A percentile compares a stretch with the other conserved stretches of the same genome.
phyloP scores from a whole-genome alignment of 2,329 filamentous ascomycete genomes.

The Alternaria infectoria region DNA sequence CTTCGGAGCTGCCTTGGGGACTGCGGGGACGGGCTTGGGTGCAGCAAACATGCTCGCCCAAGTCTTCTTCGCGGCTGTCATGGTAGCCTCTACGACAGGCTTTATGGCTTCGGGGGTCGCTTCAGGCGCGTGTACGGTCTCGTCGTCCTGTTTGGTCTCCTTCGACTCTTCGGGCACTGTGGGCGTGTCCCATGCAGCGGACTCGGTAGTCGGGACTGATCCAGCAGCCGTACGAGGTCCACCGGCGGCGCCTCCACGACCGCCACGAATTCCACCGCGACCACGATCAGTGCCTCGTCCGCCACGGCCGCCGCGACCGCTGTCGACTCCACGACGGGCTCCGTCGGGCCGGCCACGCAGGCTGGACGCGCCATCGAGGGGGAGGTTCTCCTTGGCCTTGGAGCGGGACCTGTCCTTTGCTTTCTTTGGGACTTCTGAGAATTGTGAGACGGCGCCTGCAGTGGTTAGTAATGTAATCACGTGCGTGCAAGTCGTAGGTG shows the following conservation, averaged over 20 bases:
- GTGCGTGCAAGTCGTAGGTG: neutral
- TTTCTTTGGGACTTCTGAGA: conserved; percentile 76
- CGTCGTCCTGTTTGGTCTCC: conserved; percentile 33
- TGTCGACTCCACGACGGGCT: conserved; percentile 40
- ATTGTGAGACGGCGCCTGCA: conserved; percentile 78
- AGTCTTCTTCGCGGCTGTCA: conserved; percentile 55
- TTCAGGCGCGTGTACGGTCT: conserved; percentile 20
- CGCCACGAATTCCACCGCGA: conserved; percentile 60
- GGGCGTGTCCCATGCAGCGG: conserved; percentile 65
- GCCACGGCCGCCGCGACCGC: conserved; percentile 52
- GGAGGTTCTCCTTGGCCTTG: conserved; percentile 70
- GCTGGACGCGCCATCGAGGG: conserved; percentile 55
- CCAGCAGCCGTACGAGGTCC: conserved; percentile 60
- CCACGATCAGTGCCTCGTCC: conserved; percentile 65
- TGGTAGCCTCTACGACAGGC: conserved; percentile 30
- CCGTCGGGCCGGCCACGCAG: conserved; percentile 31
- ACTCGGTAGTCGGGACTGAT: conserved; percentile 75
- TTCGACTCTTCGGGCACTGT: conserved; percentile 25
- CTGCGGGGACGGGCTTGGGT: conserved; percentile 55
- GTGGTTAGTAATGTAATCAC: conserved; percentile 8
- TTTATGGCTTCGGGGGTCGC: conserved; percentile 24
- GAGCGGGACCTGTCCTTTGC: conserved; percentile 76
- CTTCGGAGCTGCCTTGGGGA: conserved; percentile 45
- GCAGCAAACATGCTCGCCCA: conserved; percentile 62
- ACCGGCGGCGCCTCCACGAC: conserved; percentile 69